These are phyloP conservation scores for Hypomontagnella submonticulosa DNA, from an alignment of 495 filamentous ascomycete genomes.

Conservation along the genomic window DNA sequence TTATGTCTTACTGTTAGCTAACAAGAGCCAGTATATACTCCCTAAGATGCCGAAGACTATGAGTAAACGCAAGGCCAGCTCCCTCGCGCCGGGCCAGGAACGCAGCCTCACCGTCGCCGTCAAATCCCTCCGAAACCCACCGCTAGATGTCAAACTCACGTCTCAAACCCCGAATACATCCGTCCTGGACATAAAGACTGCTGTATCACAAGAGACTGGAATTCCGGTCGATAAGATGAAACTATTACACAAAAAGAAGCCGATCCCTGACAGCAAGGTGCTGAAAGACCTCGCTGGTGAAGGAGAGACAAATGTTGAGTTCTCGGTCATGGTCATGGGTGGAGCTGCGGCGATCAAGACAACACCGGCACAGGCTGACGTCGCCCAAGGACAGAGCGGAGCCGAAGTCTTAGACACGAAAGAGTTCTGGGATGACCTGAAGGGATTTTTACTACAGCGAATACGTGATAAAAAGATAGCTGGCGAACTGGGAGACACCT, in stretches of 20 bases:
- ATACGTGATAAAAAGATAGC: slow-evolving; percentile 77
- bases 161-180: slow-evolving; percentile 70
- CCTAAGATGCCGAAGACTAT: slow-evolving; percentile 61
- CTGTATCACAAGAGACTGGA: slow-evolving; percentile 62
- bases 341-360: slow-evolving; percentile 59
- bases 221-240: slow-evolving; percentile 78
- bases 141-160: slow-evolving; percentile 69
- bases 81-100: slow-evolving; percentile 56
- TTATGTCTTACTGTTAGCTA: slow-evolving; percentile 19
- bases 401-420: slow-evolving; percentile 70
- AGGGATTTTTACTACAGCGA: slow-evolving; percentile 80
- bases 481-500: slow-evolving; percentile 70
- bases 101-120: slow-evolving; percentile 67
- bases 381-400: slow-evolving; percentile 67
- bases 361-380: slow-evolving; percentile 48
- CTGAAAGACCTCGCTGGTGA: slow-evolving; percentile 65
- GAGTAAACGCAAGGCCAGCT: slow-evolving; percentile 56
- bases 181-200: slow-evolving; percentile 76
- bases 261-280: slow-evolving; percentile 74
- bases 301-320: slow-evolving; percentile 68
- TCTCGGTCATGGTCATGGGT: slow-evolving; percentile 89
- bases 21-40: slow-evolving; percentile 54
- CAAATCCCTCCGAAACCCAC: slow-evolving; percentile 79
- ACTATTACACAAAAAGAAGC: slow-evolving; percentile 84
- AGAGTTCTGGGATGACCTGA: slow-evolving; percentile 89